Base-by-base conservation (phyloP, 177 flowering plant genomes). In the Vitis hybrid region DNA sequence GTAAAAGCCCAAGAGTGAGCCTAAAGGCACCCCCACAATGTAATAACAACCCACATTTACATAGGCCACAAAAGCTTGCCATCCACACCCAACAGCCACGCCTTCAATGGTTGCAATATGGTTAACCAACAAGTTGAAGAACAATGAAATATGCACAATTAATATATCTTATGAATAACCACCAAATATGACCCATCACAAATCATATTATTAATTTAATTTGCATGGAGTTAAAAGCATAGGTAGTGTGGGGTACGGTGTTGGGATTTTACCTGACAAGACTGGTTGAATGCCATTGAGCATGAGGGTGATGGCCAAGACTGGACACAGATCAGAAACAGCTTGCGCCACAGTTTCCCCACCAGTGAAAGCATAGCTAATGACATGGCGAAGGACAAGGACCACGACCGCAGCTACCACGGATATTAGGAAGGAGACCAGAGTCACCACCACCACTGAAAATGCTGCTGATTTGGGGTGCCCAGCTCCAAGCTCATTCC, bases 261-360 rank as follows among this genome's bases (percentile, higher is more conserved):
- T 23, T 23, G 6, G 7, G 13, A 54, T 17, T 9, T 58, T 72
- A 79, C 81, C 82, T 7, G 79, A 76, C 10, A 79, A 60, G 17
- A 79, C 79, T 4, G 79, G 82, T 23, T 79, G 82, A 10, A 79
- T 64, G 2, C 79, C 74, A n/a, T 79, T 79, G 56, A 79, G 76
- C 60, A 75, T n/a, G 1, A 79, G 50, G 6, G 79, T 66, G 32
- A 76, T 3, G 5, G 80, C 80, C 0, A 79, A 68, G n/a, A 72
- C 60, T 0, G 78, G 80, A 56, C 78, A 62, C 19, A 81, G 75
- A 26, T 79, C 78, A 0, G 84, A 72, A 15, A 77, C 80, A 0
- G 78, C 84, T 2, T 71, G 65, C 2, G 80, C 80, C 45, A 81
- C 84, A 0, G 49, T 74, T 61, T 74, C 74, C 2, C 80, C 80